Conservation (phyloP, 345 rosid species). For the Salix exigua region DNA sequence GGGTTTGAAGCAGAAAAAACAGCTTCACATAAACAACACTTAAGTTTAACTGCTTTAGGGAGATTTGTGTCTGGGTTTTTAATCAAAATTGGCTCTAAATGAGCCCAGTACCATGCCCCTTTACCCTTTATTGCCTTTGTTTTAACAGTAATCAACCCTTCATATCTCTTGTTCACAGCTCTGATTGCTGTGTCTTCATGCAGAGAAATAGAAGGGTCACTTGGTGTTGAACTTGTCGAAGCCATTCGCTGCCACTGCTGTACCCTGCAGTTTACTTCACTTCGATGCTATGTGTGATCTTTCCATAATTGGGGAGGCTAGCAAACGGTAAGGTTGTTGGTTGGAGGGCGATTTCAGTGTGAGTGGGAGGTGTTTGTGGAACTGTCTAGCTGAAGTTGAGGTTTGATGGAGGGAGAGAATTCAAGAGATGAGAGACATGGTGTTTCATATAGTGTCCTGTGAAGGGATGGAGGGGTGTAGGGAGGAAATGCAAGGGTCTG, state of each 20-base stretch:
- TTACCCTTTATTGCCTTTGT: conserved; percentile 29
- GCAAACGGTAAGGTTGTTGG: background rate
- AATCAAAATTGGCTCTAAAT: conserved; percentile 28
- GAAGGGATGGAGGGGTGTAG: background rate
- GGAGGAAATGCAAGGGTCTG: background rate
- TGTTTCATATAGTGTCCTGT: background rate
- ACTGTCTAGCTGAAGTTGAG: background rate
- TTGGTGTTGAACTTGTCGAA: conserved; percentile 25
- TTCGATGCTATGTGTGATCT: background rate
- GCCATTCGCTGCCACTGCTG: conserved; percentile 15
- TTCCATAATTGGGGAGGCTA: background rate
- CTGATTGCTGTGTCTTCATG: conserved; percentile 19
- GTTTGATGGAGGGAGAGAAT: background rate
- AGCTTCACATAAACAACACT: conserved; percentile 46
- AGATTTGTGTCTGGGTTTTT: conserved; percentile 33
- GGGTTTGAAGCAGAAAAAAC: conserved; percentile 58
- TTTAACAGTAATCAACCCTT: conserved; percentile 22
- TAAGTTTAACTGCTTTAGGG: conserved; percentile 52
- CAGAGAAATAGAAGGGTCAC: conserved; percentile 17
- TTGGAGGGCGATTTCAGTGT: background rate
- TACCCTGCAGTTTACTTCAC: background rate
- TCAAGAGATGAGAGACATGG: background rate
- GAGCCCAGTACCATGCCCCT: conserved; percentile 40
- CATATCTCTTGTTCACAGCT: conserved; percentile 26
- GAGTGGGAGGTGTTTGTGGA: background rate